Base-by-base conservation (phyloP, 2,329 filamentous ascomycete genomes). In the Fusarium sublunatum region DNA sequence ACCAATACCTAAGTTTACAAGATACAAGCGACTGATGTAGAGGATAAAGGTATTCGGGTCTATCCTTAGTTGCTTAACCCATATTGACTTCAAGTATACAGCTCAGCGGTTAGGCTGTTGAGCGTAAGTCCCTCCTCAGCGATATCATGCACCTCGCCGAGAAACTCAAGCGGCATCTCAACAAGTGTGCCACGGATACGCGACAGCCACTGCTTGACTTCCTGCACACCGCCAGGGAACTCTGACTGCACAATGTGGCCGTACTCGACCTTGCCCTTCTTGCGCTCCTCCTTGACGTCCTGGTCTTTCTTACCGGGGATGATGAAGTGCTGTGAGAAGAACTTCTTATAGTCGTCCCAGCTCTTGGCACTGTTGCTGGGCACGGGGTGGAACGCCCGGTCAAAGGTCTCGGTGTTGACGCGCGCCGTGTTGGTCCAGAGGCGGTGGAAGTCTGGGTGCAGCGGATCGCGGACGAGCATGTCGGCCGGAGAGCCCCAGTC, bases 101-200 rank as follows among this genome's bases (percentile, higher is more conserved):
- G 77, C 70, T 88, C 86, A 70, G 91, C 85, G 2, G 91, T 93
- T 68, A 92, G 76, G 25, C 83, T 82, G 77, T 93, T 93, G 64
- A 93, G 77, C 22, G 84, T 83, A 70, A 96, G 70, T 0, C 93
- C 92, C 68, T 92, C 86, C 82, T 93, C 89, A 5, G 93, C 94
- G 75, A 97, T 88, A 74, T 97, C 93, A 70, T 92, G 86, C 8
- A 86, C 85, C 31, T 93, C 90, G 70, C 90, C 89, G 74, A 97
- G 79, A 80, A 97, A 97, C 65, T 92, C 82, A 68, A 97, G 80
- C 26, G 93, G 92, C 93, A 97, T 97, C 81, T 97, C 91, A 7
- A 97, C 90, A 41, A 93, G 77, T 8, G 84, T 91, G 3, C 91
- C 91, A 58, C 87, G 84, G 35, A 93, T 81, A 50, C 85, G 82